Conservation (phyloP, 2,329 filamentous ascomycete genomes). For the Talaromyces sp. region DNA sequence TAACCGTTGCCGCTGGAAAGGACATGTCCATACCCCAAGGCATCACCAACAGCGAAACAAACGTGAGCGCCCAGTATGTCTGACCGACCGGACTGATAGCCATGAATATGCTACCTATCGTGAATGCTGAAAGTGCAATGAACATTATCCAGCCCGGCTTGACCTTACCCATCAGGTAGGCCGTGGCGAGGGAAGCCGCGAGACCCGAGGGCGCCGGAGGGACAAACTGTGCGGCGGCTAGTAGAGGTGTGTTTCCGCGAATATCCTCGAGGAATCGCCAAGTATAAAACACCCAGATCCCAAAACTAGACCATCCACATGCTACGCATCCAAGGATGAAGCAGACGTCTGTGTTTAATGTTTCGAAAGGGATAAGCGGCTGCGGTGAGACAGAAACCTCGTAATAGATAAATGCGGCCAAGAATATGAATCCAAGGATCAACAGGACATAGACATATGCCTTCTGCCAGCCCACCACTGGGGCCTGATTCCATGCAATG, state of each 20-base stretch:
- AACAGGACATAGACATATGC: conserved; percentile 57
- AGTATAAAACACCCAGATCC: conserved; percentile 53
- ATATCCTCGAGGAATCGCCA: conserved; percentile 49
- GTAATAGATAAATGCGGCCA: conserved; percentile 55
- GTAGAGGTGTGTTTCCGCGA: conserved; percentile 28
- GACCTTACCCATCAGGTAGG: conserved; percentile 32
- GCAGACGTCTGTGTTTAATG: conserved; percentile 33
- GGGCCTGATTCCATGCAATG: conserved; percentile 64
- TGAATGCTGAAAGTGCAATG: conserved; percentile 32
- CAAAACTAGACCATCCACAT: conserved; percentile 40
- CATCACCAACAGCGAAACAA: conserved; percentile 29
- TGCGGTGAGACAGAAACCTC: conserved; percentile 49
- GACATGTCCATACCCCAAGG: conserved; percentile 54
- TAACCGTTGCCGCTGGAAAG: conserved; percentile 59
- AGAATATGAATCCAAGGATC: conserved; percentile 54
- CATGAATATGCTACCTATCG: conserved; percentile 36
- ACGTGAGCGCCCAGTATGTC: conserved; percentile 42
- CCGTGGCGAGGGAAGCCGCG: conserved; percentile 33
- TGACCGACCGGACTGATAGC: conserved; percentile 40
- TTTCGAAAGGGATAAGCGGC: conserved; percentile 54
- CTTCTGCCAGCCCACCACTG: conserved; percentile 56
- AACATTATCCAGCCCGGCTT: conserved; percentile 36
- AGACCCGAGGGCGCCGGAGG: conserved; percentile 29
- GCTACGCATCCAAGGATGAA: conserved; percentile 17
- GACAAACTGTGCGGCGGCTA: conserved; percentile 28